A percentile compares a stretch with the other conserved stretches of the same genome.
Conservation (phyloP, 805 yeast species). For the Yamadazyma nakazawae region DNA sequence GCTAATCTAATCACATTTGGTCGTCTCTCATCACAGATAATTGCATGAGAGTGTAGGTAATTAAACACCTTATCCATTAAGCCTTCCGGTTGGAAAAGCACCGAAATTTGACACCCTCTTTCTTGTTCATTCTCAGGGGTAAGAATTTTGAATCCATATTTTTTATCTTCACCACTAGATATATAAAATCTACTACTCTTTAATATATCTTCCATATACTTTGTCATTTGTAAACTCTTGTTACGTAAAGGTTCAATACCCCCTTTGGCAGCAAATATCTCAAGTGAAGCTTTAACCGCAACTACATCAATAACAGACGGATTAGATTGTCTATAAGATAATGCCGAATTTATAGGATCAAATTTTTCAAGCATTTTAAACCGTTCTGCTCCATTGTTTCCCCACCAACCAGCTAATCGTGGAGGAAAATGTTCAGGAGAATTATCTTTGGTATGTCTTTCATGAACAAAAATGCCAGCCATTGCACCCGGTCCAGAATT, state of each 20-base stretch:
- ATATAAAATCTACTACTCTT: slow-evolving; percentile 45
- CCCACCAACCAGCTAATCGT: slow-evolving; percentile 97
- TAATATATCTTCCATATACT: slow-evolving; percentile 50
- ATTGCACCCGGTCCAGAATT: slow-evolving; percentile 94
- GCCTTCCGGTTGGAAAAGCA: slow-evolving; percentile 50
- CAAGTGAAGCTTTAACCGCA: slow-evolving; percentile 63
- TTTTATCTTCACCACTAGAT: slow-evolving; percentile 13
- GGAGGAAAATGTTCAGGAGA: slow-evolving; percentile 43
- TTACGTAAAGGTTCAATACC: slow-evolving; percentile 58
- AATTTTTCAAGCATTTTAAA: slow-evolving; percentile 78
- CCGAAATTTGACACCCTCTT: slow-evolving; percentile 81
- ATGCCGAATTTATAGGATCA: slow-evolving; percentile 80
- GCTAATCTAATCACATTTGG: slow-evolving; percentile 91
- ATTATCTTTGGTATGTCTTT: slow-evolving; percentile 36
- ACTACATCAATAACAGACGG: slow-evolving; percentile 87
- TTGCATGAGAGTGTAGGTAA: slow-evolving; percentile 53
- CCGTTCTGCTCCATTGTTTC: slow-evolving; percentile 65
- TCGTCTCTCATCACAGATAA: slow-evolving; percentile 83
- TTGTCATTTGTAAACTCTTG: slow-evolving; percentile 58
- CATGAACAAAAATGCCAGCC: slow-evolving; percentile 81
- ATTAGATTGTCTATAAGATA: slow-evolving; percentile 86
- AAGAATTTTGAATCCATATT: slow-evolving; percentile 59
- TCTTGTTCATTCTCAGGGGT: slow-evolving; percentile 59
- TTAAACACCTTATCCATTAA: slow-evolving; percentile 61
- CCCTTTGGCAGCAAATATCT: slow-evolving; percentile 55